Evolutionary conservation across 1,284 basidiomycete species (phyloP), one percentile per base, ranked within the genome.

Genomic region (Apiotrichum akiyoshidainum): DNA sequence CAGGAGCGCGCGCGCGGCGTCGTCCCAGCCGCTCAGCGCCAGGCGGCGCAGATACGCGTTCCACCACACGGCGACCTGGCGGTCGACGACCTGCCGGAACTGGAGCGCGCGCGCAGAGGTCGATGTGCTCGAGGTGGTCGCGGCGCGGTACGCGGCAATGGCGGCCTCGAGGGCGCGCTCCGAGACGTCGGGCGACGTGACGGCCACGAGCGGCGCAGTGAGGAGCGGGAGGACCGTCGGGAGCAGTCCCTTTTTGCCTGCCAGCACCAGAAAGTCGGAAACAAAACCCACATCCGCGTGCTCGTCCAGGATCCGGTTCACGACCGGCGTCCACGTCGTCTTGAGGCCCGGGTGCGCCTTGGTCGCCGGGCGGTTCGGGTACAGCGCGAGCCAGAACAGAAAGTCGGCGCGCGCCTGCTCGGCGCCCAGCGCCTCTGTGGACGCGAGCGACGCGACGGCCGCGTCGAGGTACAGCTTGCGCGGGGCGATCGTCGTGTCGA

Each of bases 351-450:
- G 66, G 57, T 64, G 58, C 54, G 63, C 57, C 12, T 19, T 19
- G 8, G 63, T 67, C 8, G 73, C 72, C 0, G 68, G 68, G 41
- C 72, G 64, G 46, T 74, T 74, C 2, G 73, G 70, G 45, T 68
- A 65, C 22, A 74, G 63, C n/a, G 59, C 58, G 26, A 75, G 56
- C 73, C 73, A 75, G 44, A 68, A 64, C 10, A 75, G 50, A 45
- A 70, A 71, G 22, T 57, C 37, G 9, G 45, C 54, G 14, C 54
- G 59, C 10, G 58, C 60, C 35, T 66, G 58, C 6, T 53, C 47
- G 11, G 52, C 57, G 11, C 60, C 60, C n/a, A n/a, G n/a, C 33
- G 66, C 59, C 4, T 53, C 46, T 10, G 48, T 55, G 17, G 46
- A 41, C 14, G 46, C 33, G 10, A 57, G 48, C 12, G 19, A 26